These are phyloP conservation scores for Penicillium aurantiogriseum DNA, from an alignment of 2,329 filamentous ascomycete genomes.

Conservation along the genomic window DNA sequence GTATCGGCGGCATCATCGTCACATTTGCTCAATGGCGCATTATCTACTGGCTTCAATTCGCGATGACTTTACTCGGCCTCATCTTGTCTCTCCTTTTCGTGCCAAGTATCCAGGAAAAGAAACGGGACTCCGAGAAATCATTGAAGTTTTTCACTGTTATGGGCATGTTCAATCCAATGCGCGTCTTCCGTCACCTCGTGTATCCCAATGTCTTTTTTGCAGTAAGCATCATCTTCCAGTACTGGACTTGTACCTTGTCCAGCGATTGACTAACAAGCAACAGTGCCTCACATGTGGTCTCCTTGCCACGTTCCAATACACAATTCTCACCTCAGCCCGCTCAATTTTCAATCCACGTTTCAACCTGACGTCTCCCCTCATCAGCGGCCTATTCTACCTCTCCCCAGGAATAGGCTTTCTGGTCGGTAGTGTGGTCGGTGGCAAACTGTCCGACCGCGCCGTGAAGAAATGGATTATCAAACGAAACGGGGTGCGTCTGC, in stretches of 20 bases:
- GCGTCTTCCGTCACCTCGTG: constrained; percentile 59
- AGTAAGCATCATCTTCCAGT: constrained; percentile 27
- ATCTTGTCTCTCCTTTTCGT: constrained; percentile 64
- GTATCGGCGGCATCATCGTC: constrained; percentile 74
- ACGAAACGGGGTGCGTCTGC: constrained; percentile 57
- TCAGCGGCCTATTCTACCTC: constrained; percentile 71
- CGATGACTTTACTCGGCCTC: constrained; percentile 60
- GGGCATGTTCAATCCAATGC: constrained; percentile 60
- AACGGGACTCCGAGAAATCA: constrained; percentile 48
- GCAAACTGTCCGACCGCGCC: constrained; percentile 65
- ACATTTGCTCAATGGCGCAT: constrained; percentile 71
- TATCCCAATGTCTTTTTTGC: constrained; percentile 68
- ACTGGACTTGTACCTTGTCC: background rate
- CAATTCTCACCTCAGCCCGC: constrained; percentile 65
- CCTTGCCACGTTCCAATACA: constrained; percentile 73
- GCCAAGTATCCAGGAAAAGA: constrained; percentile 63
- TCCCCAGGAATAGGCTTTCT: constrained; percentile 70
- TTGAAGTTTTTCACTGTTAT: constrained; percentile 44
- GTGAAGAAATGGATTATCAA: constrained; percentile 64
- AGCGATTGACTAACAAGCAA: background rate
- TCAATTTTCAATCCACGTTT: constrained; percentile 74
- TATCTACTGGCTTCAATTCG: constrained; percentile 77
- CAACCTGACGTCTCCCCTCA: constrained; percentile 62
- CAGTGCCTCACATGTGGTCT: constrained; percentile 38
- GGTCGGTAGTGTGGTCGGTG: constrained; percentile 66